A percentile compares a stretch with the other conserved stretches of the same genome.
These are phyloP conservation scores for Gossypium bickii DNA, from an alignment of 345 rosid genomes.

Conservation along the genomic window DNA sequence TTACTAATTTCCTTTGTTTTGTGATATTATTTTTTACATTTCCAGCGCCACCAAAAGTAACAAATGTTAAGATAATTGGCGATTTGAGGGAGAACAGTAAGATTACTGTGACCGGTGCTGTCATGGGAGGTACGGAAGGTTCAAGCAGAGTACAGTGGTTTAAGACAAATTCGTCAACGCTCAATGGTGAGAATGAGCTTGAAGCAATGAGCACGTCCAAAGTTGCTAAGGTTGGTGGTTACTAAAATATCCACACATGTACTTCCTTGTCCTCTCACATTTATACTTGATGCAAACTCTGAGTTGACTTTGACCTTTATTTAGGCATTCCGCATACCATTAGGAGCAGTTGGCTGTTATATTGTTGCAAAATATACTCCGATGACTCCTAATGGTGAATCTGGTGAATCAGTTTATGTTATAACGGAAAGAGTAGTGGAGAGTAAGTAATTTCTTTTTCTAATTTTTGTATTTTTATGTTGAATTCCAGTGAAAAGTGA, in stretches of 20 bases:
- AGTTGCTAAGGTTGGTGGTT: slow-evolving; percentile 68
- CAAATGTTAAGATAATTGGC: slow-evolving; percentile 79
- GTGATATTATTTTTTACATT: slow-evolving; percentile 20
- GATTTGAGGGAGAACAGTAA: slow-evolving; percentile 84
- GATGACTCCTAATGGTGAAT: slow-evolving; percentile 76
- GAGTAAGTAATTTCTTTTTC: slow-evolving; percentile 48
- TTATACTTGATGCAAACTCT: slow-evolving; percentile 16
- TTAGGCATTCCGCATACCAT: slow-evolving; percentile 89
- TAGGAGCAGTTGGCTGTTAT: slow-evolving; percentile 86
- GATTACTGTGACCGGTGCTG: slow-evolving; percentile 70
- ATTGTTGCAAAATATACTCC: slow-evolving; percentile 86
- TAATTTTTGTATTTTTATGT: not conserved
- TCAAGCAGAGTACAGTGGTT: slow-evolving; percentile 98
- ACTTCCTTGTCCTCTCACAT: not conserved
- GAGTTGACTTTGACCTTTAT: slow-evolving; percentile 24
- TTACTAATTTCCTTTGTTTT: slow-evolving; percentile 4
- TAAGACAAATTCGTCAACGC: slow-evolving; percentile 50
- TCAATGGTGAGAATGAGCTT: slow-evolving; percentile 59
- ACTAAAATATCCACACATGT: not conserved
- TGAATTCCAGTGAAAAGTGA: not conserved
- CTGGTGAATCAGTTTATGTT: slow-evolving; percentile 79
- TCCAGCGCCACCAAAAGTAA: slow-evolving; percentile 93
- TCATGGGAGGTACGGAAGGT: slow-evolving; percentile 90
- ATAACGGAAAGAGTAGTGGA: slow-evolving; percentile 68
- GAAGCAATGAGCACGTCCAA: slow-evolving; percentile 83